Base-by-base conservation (phyloP, 306 rosid genomes). In the Vicia sativa region DNA sequence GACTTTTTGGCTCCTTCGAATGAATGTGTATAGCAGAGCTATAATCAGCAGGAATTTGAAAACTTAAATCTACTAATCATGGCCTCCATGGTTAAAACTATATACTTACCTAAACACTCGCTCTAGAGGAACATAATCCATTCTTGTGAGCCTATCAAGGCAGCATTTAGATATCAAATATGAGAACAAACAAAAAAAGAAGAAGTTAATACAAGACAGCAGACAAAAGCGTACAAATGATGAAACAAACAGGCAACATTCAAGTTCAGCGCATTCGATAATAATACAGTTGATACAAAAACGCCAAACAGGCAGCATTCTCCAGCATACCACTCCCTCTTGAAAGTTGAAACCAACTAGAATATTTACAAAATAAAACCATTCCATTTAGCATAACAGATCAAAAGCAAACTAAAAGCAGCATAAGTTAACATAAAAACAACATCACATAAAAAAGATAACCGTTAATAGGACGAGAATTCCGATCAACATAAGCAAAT, bases 401-500 rank as follows among this genome's bases (percentile, higher is more conserved):
- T 23, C 1, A 44, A 16, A n/a, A 49, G 14, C 62, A 12, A 55
- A 55, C 60, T 7, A 78, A 15, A 23, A 26, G 54, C 72, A 44
- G 14, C 6, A 19, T 46, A 15, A 57, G 19, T 62, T 37, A 46
- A 59, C 4, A 16, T 21, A 11, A 58, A 28, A 54, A 12, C 0
- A 11, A 38, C 55, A 60, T 79, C 68, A 90, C 88, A 82, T 85
- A 74, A 89, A 83, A 74, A 84, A 88, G 57, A 93, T 73, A 50
- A 93, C 77, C 1, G 96, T 93, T 49, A 91, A 62, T 55, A 95
- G 81, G 48, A 90, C 88, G 45, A 90, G 80, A 4, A 79, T 58
- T 13, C 96, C 96, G 75, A 91, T 82, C 68, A 90, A 74, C 83
- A 93, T 52, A 74, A 90, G 72, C 19, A 90, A 74, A 70, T 90